Evolutionary conservation across 208 protist species (phyloP).

Genomic region (Balamuthia mandrillaris): DNA sequence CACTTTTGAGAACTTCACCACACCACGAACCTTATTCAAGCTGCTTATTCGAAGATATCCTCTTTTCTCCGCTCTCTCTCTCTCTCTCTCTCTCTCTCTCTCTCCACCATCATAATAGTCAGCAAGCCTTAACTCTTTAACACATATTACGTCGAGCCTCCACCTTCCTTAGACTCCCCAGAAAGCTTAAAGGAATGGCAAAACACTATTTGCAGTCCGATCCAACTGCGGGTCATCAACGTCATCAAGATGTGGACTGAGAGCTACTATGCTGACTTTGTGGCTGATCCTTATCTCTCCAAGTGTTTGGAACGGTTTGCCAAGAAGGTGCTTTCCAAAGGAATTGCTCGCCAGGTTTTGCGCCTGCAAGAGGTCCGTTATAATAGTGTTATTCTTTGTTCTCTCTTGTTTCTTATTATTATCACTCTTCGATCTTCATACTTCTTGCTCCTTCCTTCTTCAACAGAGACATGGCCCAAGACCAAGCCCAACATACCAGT

Average conservation of each 20-base stretch:
- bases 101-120: too few species aligned
- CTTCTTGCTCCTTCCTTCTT: too few species aligned
- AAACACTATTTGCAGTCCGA: conserved; percentile 2
- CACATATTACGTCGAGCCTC: background rate
- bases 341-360: background rate
- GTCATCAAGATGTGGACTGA: conserved; percentile 61
- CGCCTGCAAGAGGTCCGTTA: conserved; percentile 14
- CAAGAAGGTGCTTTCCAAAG: background rate
- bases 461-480: background rate
- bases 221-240: conserved; percentile 48
- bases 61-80: too few species aligned
- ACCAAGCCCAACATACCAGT: background rate
- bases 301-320: background rate
- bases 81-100: too few species aligned
- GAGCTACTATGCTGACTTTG: conserved; percentile 50
- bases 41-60: conserved; percentile 17
- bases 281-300: conserved; percentile 19
- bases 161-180: background rate
- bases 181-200: background rate
- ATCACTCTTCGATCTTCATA: too few species aligned
- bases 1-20: conserved; percentile 8
- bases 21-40: background rate
- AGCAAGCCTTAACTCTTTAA: too few species aligned
- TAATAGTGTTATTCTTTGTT: too few species aligned
- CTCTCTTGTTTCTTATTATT: too few species aligned